Evolutionary conservation across 768 basidiomycete genomes (phyloP).

Genomic region (Boletellus sp.): DNA sequence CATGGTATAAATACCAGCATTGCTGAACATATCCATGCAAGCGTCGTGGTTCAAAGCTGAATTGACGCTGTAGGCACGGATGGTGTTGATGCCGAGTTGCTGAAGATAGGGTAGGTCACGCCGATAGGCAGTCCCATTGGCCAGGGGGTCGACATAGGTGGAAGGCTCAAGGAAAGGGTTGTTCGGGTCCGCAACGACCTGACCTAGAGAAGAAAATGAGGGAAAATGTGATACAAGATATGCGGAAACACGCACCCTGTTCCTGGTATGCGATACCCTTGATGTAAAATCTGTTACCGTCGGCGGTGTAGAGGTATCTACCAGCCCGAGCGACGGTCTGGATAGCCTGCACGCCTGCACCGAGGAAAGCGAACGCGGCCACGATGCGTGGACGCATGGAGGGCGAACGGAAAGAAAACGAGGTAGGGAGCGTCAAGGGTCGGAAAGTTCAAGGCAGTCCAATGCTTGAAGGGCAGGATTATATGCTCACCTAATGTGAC

Average conservation of each 20-base stretch:
- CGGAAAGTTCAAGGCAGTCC: background rate
- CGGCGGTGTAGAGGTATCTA: slow-evolving; percentile 75
- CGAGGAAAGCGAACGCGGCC: slow-evolving; percentile 34
- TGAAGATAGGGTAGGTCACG: slow-evolving; percentile 79
- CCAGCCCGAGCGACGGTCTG: slow-evolving; percentile 66
- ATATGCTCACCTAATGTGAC: no score
- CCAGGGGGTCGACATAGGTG: slow-evolving; percentile 77
- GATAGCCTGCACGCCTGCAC: slow-evolving; percentile 57
- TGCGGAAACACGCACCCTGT: slow-evolving; percentile 49
- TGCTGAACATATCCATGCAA: slow-evolving; percentile 77
- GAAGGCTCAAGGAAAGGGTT: slow-evolving; percentile 70
- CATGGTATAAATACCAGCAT: slow-evolving; percentile 87
- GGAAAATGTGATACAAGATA: background rate
- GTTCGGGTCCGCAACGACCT: slow-evolving; percentile 40
- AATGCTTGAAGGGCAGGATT: background rate
- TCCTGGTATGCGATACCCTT: slow-evolving; percentile 84
- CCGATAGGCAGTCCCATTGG: slow-evolving; percentile 59
- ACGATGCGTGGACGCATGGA: slow-evolving; percentile 27
- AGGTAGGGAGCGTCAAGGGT: slow-evolving; percentile 4
- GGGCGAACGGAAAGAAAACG: slow-evolving; percentile 9
- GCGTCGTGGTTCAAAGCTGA: slow-evolving; percentile 78
- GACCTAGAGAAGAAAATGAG: slow-evolving; percentile 26
- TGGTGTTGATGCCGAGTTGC: slow-evolving; percentile 72
- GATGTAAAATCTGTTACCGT: slow-evolving; percentile 81
- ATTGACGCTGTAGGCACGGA: slow-evolving; percentile 87